These are phyloP conservation scores for Suillus alpinus DNA, from an alignment of 768 basidiomycete genomes.

Conservation along the genomic window DNA sequence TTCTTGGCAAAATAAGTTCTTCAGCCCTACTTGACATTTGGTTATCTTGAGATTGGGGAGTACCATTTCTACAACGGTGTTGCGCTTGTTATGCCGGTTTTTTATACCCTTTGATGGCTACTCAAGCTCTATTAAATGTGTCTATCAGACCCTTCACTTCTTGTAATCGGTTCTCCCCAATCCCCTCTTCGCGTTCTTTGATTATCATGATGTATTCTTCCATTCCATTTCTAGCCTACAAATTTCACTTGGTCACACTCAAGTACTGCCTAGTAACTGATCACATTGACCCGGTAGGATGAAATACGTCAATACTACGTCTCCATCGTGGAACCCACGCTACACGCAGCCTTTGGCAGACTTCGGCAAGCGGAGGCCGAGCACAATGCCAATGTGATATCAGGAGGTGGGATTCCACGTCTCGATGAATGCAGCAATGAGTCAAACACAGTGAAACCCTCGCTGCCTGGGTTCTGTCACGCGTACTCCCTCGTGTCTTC, in stretches of 20 bases:
- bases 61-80: background rate
- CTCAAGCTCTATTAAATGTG: conserved; percentile 4
- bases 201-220: conserved; percentile 2
- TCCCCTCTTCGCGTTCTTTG: conserved; percentile 11
- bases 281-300: conserved; percentile 22
- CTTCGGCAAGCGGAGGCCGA: conserved; percentile 6
- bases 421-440: conserved; percentile 2
- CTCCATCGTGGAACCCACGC: conserved; percentile 29
- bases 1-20: background rate
- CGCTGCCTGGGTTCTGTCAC: conserved; percentile 29
- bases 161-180: conserved; percentile 5
- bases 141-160: conserved; percentile 17
- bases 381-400: background rate
- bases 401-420: background rate
- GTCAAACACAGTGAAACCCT: conserved; percentile 10
- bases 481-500: conserved; percentile 69
- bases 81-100: background rate
- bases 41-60: background rate
- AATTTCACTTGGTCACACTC: conserved; percentile 8
- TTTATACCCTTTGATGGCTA: conserved; percentile 6
- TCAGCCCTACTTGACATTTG: background rate
- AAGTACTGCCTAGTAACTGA: conserved; percentile 16
- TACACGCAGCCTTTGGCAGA: conserved; percentile 13
- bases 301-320: conserved; percentile 34
- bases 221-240: background rate